Conservation (phyloP, 1,284 basidiomycete genomes). For the Trichosporon asahii region DNA sequence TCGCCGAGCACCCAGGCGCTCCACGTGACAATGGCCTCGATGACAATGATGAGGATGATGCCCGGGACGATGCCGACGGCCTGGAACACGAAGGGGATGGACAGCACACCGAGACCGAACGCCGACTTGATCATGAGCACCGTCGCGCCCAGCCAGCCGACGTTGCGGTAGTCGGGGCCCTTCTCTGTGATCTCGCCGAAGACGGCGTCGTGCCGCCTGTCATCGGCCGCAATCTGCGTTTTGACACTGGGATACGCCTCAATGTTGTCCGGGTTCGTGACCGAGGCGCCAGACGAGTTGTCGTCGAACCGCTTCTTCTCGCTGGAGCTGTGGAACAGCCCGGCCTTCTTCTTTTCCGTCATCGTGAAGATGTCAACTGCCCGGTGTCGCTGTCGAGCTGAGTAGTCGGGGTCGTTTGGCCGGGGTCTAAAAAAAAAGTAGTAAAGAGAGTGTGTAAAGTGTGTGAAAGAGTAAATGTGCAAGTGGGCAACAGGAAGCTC, state of each 20-base stretch:
- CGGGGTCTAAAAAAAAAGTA: not conserved
- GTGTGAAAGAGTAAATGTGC: not conserved
- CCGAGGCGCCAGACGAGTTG: not conserved
- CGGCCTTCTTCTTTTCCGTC: not conserved
- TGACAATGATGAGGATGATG: slow-evolving; percentile 54
- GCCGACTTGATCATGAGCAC: slow-evolving; percentile 62
- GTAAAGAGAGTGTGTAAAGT: not conserved
- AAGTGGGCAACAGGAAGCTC: not conserved
- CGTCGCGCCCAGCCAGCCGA: slow-evolving; percentile 30
- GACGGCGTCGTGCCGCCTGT: slow-evolving; percentile 28
- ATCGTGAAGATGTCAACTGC: not conserved
- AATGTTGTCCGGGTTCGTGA: not conserved
- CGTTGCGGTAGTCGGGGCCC: slow-evolving; percentile 35
- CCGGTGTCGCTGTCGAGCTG: not conserved
- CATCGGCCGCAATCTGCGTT: slow-evolving; percentile 6
- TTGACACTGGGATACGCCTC: slow-evolving; percentile 3
- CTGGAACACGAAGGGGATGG: slow-evolving; percentile 59
- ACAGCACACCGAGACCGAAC: slow-evolving; percentile 61
- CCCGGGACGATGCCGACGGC: slow-evolving; percentile 56
- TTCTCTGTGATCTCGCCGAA: slow-evolving; percentile 33
- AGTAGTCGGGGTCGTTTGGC: too few relatives aligned
- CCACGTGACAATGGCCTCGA: slow-evolving; percentile 45
- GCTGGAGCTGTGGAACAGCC: not conserved
- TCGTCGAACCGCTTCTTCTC: slow-evolving; percentile 7
- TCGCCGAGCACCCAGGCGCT: slow-evolving; percentile 22